These are phyloP conservation scores for Lepiota venenata DNA, from an alignment of 768 basidiomycete species.

Conservation along the genomic window DNA sequence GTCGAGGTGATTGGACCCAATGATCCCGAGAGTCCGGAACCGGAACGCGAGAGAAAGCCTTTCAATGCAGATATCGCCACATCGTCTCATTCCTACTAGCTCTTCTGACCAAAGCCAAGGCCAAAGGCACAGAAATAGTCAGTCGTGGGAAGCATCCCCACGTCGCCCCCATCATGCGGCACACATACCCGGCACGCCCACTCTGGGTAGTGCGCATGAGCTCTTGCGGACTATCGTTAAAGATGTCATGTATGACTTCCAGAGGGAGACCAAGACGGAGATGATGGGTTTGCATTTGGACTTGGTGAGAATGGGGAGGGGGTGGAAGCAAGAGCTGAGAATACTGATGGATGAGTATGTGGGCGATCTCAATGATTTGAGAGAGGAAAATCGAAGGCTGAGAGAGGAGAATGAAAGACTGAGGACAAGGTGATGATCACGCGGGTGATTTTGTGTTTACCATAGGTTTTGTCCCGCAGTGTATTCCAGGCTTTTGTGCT, in stretches of 20 bases:
- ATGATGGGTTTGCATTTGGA: constrained; percentile 76
- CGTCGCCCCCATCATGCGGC: constrained; percentile 22
- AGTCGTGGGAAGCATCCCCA: constrained; percentile 39
- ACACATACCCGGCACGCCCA: constrained; percentile 3
- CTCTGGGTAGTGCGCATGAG: constrained; percentile 44
- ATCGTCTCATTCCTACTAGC: constrained; percentile 28
- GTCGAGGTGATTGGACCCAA: neutral
- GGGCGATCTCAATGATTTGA: constrained; percentile 54
- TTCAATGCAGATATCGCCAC: constrained; percentile 58
- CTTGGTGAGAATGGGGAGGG: constrained; percentile 64
- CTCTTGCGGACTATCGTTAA: constrained; percentile 61
- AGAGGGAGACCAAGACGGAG: constrained; percentile 65
- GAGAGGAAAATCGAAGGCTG: constrained; percentile 65
- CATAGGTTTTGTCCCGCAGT: too few relatives aligned
- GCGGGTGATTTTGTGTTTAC: neutral
- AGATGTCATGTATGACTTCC: constrained; percentile 73
- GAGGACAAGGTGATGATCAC: constrained; percentile 30
- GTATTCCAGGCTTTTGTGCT: too few relatives aligned
- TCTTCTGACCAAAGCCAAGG: constrained; percentile 6
- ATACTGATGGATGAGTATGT: constrained; percentile 59
- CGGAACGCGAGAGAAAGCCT: constrained; percentile 35
- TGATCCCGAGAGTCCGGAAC: constrained; percentile 22
- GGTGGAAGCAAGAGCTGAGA: constrained; percentile 64
- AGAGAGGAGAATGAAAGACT: constrained; percentile 67
- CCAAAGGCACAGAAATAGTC: constrained; percentile 19